phyloP scores from a whole-genome alignment of 148 eudicot species.

The Nyssa sinensis region DNA sequence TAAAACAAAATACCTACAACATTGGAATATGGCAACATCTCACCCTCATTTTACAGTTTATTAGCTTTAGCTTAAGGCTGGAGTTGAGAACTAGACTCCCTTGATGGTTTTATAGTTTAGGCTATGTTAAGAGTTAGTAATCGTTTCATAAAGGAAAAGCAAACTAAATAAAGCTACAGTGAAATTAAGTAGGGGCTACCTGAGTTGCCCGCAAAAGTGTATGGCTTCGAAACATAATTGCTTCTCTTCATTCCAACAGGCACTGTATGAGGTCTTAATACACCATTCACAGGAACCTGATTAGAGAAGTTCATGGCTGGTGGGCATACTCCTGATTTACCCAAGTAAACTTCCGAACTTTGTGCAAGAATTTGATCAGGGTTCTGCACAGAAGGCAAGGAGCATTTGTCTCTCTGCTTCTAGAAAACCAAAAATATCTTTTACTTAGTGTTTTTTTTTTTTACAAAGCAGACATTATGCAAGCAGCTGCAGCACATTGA shows the following conservation, averaged over 20 bases:
- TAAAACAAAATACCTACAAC: no score
- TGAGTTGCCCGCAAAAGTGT: slow-evolving; percentile 36
- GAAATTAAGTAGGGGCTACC: slow-evolving; percentile 24
- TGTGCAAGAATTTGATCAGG: slow-evolving; percentile 34
- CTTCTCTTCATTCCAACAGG: slow-evolving; percentile 22
- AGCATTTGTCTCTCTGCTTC: slow-evolving; percentile 28
- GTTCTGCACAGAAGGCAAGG: slow-evolving; percentile 25
- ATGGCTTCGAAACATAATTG: slow-evolving; percentile 34
- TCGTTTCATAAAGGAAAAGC: background rate
- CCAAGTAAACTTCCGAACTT: slow-evolving; percentile 28
- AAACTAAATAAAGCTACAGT: background rate
- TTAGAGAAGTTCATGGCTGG: slow-evolving; percentile 26
- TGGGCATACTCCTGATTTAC: slow-evolving; percentile 31
- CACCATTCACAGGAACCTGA: slow-evolving; percentile 29
- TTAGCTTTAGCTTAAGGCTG: background rate
- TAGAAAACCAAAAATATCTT: slow-evolving; percentile 14
- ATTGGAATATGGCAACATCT: background rate
- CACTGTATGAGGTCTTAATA: slow-evolving; percentile 31
- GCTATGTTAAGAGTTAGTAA: background rate
- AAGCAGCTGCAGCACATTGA: slow-evolving; percentile 2
- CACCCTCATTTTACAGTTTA: background rate
- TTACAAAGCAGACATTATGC: background rate
- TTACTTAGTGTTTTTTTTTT: slow-evolving; percentile 5
- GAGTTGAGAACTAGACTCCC: background rate
- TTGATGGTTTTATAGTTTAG: background rate